phyloP scores from a whole-genome alignment of 1,284 basidiomycete genomes.

The Cerrena zonata region DNA sequence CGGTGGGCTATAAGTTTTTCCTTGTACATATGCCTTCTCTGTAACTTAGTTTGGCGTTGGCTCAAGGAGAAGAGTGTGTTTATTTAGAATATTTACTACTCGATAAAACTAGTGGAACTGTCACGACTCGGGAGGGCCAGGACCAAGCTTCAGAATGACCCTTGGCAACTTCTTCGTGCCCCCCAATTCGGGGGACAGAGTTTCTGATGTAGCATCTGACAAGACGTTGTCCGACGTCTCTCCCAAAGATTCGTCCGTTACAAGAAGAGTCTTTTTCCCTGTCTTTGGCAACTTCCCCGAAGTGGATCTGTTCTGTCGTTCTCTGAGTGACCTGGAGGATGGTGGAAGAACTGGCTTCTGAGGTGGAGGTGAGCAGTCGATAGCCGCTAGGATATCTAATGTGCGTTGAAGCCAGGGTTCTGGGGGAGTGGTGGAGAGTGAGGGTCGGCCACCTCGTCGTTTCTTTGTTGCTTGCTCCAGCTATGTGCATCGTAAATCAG shows the following conservation, averaged over 20 bases:
- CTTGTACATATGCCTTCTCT: neutral
- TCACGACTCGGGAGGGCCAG: neutral
- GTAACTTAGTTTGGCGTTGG: too few relatives aligned
- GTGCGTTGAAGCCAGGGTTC: slow-evolving; percentile 57
- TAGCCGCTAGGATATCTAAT: slow-evolving; percentile 36
- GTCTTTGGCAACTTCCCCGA: neutral
- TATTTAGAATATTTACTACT: too few relatives aligned
- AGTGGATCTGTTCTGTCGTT: slow-evolving; percentile 6
- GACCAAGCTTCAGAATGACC: slow-evolving; percentile 13
- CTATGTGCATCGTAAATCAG: slow-evolving; percentile 32
- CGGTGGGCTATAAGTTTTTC: slow-evolving; percentile 61
- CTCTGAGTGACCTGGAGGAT: slow-evolving; percentile 12
- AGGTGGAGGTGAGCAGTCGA: slow-evolving; percentile 27
- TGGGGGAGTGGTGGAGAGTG: slow-evolving; percentile 26
- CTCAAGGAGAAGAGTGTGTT: too few relatives aligned
- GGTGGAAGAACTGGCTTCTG: slow-evolving; percentile 8
- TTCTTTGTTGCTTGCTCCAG: slow-evolving; percentile 64
- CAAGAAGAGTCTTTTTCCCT: neutral
- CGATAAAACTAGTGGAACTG: too few relatives aligned
- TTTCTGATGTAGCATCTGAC: neutral
- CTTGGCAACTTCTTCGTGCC: slow-evolving; percentile 9
- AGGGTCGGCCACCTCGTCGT: slow-evolving; percentile 46
- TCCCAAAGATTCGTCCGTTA: neutral
- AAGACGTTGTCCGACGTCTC: neutral
- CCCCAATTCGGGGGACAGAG: neutral